Evolutionary conservation across 805 yeast genomes (phyloP).

Genomic region (Candida quercuum): DNA sequence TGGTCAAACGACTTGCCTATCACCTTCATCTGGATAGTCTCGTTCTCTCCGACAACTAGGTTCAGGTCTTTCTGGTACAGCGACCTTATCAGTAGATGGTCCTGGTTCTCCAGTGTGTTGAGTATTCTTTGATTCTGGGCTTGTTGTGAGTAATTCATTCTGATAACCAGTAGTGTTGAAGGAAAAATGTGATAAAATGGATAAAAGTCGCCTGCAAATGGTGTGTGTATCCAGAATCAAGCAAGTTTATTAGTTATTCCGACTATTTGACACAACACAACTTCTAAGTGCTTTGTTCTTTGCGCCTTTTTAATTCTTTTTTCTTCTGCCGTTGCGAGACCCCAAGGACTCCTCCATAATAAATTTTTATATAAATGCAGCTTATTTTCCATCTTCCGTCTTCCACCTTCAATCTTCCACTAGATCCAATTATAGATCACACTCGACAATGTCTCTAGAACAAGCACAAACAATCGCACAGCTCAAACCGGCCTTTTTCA

Average conservation of each 20-base stretch:
- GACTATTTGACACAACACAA: too few species aligned
- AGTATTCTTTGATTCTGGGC: conserved; percentile 3
- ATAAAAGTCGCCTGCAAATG: too few species aligned
- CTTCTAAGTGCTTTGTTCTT: too few species aligned
- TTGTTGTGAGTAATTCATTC: conserved; percentile 1
- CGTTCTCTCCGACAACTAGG: conserved; percentile 1
- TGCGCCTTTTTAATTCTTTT: too few species aligned
- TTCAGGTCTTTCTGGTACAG: conserved; percentile 7
- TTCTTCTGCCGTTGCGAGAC: too few species aligned
- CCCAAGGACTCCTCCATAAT: too few species aligned
- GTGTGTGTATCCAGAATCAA: too few species aligned
- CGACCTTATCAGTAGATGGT: conserved; percentile 10
- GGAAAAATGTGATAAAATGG: neutral
- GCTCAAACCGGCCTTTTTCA: conserved; percentile 32
- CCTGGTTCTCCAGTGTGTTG: conserved; percentile 14
- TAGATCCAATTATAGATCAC: too few species aligned
- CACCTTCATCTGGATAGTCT: neutral
- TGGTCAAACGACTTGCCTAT: conserved; percentile 1
- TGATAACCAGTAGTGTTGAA: neutral
- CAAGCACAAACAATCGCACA: conserved; percentile 1
- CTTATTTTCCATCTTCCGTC: too few species aligned
- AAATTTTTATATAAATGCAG: too few species aligned
- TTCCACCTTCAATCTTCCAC: too few species aligned
- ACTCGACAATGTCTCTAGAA: neutral
- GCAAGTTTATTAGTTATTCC: too few species aligned